Evolutionary conservation across 306 rosid species (phyloP).

Genomic region (Vigna radiata): DNA sequence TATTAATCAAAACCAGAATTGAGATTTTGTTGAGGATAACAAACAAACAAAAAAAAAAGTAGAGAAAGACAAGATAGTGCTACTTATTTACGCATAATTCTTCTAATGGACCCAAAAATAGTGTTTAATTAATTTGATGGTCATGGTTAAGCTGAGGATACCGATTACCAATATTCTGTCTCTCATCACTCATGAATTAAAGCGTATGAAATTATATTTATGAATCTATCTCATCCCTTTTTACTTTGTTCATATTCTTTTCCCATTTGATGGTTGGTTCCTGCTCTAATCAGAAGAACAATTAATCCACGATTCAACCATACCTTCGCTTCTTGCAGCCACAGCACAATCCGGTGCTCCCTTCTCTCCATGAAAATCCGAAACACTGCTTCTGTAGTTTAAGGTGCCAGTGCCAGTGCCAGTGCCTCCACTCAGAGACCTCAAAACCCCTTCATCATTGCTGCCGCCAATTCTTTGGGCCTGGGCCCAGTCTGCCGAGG

Average conservation of each 20-base stretch:
- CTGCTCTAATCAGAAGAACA: constrained; percentile 78
- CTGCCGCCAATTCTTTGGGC: constrained; percentile 20
- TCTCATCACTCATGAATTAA: constrained; percentile 56
- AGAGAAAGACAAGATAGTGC: constrained; percentile 38
- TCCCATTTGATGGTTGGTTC: background rate
- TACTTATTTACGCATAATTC: constrained; percentile 72
- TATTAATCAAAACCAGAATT: constrained; percentile 34
- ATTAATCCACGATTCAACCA: constrained; percentile 91
- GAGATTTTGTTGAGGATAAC: constrained; percentile 3
- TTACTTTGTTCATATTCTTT: constrained; percentile 22
- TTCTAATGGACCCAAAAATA: constrained; percentile 38
- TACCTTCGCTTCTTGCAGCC: constrained; percentile 78
- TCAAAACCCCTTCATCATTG: constrained; percentile 40
- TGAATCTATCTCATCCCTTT: constrained; percentile 5
- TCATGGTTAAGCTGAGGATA: constrained; percentile 57
- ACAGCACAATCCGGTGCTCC: constrained; percentile 57
- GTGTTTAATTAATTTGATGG: constrained; percentile 55
- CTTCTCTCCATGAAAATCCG: constrained; percentile 62
- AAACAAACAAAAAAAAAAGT: background rate
- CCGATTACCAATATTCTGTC: constrained; percentile 48
- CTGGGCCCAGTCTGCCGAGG: constrained; percentile 48
- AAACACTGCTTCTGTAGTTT: background rate
- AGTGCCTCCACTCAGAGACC: no score
- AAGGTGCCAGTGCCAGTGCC: no score
- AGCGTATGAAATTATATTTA: constrained; percentile 27